These are phyloP conservation scores for Carnegiea gigantea DNA, from an alignment of 179 eudicot genomes.

Conservation along the genomic window DNA sequence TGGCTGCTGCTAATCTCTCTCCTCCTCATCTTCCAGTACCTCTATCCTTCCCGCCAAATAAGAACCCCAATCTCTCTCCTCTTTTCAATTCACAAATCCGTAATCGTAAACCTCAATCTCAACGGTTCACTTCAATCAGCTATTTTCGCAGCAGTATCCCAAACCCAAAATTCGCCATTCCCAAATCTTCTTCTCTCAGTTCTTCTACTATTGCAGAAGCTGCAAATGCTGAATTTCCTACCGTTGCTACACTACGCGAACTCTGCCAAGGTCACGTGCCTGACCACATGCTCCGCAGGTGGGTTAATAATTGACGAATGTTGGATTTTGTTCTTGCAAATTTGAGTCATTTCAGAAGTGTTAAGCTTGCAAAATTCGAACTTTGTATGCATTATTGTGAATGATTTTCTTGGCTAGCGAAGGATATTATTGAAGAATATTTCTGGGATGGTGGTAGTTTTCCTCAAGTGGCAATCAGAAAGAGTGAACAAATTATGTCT, in stretches of 20 bases:
- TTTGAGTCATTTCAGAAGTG: background rate
- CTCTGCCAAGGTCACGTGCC: constrained; percentile 77
- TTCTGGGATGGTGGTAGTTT: no score
- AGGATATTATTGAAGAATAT: no score
- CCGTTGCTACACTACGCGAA: constrained; percentile 48
- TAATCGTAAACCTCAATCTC: background rate
- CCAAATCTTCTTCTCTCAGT: constrained; percentile 23
- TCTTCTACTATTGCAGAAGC: constrained; percentile 16
- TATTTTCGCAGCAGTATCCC: background rate
- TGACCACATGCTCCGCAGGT: constrained; percentile 67
- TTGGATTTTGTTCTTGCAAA: no score
- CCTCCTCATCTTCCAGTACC: constrained; percentile 25
- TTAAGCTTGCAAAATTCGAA: background rate
- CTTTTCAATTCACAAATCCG: constrained; percentile 21
- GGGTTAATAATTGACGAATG: background rate
- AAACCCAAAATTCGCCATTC: constrained; percentile 2
- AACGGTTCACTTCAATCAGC: constrained; percentile 3
- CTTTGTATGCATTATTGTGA: background rate
- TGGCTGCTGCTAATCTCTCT: constrained; percentile 32
- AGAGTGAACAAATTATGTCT: no score
- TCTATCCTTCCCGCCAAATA: constrained; percentile 20
- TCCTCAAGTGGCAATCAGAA: no score
- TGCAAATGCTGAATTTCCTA: constrained; percentile 17
- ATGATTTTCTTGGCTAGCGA: background rate
- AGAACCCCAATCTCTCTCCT: constrained; percentile 20